Evolutionary conservation across 208 protist species (phyloP).

Genomic region (Crithidia acanthocephali): DNA sequence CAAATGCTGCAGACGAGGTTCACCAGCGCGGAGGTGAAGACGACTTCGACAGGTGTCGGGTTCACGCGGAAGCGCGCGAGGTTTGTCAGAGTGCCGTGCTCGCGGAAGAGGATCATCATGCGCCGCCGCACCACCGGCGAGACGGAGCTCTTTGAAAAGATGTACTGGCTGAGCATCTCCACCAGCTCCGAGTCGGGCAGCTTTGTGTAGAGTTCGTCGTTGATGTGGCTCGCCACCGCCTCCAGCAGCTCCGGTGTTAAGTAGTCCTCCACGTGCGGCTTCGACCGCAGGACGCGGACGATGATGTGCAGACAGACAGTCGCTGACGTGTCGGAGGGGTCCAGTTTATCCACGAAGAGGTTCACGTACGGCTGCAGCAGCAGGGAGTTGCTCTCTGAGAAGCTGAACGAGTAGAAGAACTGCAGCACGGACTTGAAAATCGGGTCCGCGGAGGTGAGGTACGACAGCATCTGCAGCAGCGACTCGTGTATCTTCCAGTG

Average conservation of each 20-base stretch:
- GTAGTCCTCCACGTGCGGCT: conserved; percentile 57
- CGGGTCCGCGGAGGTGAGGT: conserved; percentile 35
- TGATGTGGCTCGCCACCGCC: conserved; percentile 42
- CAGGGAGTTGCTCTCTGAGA: conserved; percentile 56
- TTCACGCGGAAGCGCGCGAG: conserved; percentile 36
- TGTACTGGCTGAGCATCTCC: conserved; percentile 52
- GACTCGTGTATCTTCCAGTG: conserved; percentile 75
- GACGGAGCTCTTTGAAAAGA: conserved; percentile 59
- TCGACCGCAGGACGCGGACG: conserved; percentile 59
- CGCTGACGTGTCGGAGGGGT: conserved; percentile 12
- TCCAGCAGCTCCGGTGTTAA: conserved; percentile 59
- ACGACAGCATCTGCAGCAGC: conserved; percentile 56
- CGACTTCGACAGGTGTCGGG: conserved; percentile 35
- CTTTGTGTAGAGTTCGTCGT: conserved; percentile 44
- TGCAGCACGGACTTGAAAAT: conserved; percentile 56
- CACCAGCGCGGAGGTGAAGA: conserved; percentile 68
- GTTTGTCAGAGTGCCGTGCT: conserved; percentile 50
- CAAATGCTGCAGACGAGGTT: conserved; percentile 80
- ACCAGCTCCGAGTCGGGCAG: conserved; percentile 69
- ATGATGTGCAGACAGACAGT: conserved; percentile 67
- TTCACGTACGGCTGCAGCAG: conserved; percentile 48
- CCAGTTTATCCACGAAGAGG: conserved; percentile 47
- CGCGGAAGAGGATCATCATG: conserved; percentile 70
- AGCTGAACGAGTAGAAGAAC: conserved; percentile 84
- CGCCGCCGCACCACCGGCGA: conserved; percentile 57